Evolutionary conservation across 192 early-diverging fungal genomes (phyloP).

Genomic region (Coemansia sp.): DNA sequence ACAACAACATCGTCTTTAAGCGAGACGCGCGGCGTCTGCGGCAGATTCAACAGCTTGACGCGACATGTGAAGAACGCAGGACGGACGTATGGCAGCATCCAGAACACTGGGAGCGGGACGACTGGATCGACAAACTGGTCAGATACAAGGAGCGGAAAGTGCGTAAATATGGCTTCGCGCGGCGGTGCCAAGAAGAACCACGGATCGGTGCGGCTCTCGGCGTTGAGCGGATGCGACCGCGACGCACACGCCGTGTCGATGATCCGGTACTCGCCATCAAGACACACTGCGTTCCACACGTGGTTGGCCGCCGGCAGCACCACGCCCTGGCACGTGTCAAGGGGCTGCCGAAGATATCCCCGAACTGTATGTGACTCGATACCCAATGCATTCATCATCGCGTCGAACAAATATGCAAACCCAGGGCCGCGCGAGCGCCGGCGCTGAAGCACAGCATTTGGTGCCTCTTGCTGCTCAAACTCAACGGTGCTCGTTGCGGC

Average conservation of each 20-base stretch:
- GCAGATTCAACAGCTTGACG: slow-evolving; percentile 53
- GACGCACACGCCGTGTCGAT: slow-evolving; percentile 52
- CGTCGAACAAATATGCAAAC: slow-evolving; percentile 53
- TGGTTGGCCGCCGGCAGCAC: slow-evolving; percentile 54
- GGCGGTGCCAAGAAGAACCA: slow-evolving; percentile 55
- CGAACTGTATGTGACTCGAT: slow-evolving; percentile 49
- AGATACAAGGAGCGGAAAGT: slow-evolving; percentile 31
- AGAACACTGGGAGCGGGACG: slow-evolving; percentile 51
- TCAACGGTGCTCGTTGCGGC: slow-evolving; percentile 40
- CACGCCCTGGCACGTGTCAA: slow-evolving; percentile 45
- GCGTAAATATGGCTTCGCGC: slow-evolving; percentile 52
- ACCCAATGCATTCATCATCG: slow-evolving; percentile 51
- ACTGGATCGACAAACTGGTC: slow-evolving; percentile 55
- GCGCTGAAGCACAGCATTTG: slow-evolving; percentile 47
- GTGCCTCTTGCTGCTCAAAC: slow-evolving; percentile 48
- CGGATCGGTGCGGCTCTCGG: slow-evolving; percentile 36
- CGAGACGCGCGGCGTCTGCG: slow-evolving; percentile 37
- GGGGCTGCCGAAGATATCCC: slow-evolving; percentile 55
- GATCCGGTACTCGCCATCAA: slow-evolving; percentile 55
- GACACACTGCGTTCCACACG: slow-evolving; percentile 54
- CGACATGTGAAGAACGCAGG: slow-evolving; percentile 42
- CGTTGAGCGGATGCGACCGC: slow-evolving; percentile 46
- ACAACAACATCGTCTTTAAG: slow-evolving; percentile 47
- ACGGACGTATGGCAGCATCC: slow-evolving; percentile 57
- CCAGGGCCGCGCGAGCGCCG: slow-evolving; percentile 50